Evolutionary conservation across 805 yeast genomes (phyloP).

Genomic region (Zygosaccharomyces siamensis): DNA sequence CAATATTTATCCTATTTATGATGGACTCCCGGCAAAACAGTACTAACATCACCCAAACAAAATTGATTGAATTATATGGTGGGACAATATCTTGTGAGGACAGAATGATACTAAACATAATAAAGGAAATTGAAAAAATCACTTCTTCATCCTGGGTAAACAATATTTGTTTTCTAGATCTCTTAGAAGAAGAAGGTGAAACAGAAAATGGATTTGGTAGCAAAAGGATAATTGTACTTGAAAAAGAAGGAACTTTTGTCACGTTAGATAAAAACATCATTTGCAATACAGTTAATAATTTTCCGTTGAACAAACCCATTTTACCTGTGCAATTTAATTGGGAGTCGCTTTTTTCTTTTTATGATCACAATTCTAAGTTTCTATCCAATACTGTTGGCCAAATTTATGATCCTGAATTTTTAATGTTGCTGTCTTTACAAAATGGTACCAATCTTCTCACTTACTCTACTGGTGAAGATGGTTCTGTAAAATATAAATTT

Average conservation of each 20-base stretch:
- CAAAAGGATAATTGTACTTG: conserved; percentile 26
- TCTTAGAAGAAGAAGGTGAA: conserved; percentile 38
- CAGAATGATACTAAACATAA: conserved; percentile 49
- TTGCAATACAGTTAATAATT: conserved; percentile 43
- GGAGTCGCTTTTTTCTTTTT: conserved; percentile 21
- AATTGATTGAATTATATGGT: conserved; percentile 48
- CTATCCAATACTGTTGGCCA: conserved; percentile 24
- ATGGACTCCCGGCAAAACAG: conserved; percentile 45
- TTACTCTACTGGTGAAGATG: conserved; percentile 31
- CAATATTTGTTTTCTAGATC: conserved; percentile 61
- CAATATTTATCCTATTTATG: conserved; percentile 47
- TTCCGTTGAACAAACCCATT: conserved; percentile 25
- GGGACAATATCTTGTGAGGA: conserved; percentile 65
- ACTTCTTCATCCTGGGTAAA: conserved; percentile 60
- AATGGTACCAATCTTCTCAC: conserved; percentile 55
- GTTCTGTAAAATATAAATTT: conserved; percentile 32
- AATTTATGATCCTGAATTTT: conserved; percentile 65
- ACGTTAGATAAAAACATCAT: conserved; percentile 48
- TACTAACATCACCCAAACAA: conserved; percentile 43
- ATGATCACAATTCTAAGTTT: conserved; percentile 1
- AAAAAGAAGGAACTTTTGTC: conserved; percentile 42
- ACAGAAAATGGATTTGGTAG: conserved; percentile 43
- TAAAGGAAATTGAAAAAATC: conserved; percentile 54
- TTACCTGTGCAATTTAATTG: conserved; percentile 32
- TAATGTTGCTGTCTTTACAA: conserved; percentile 55